Percentiles rank a stretch among this genome's conserved stretches.
Conservation (phyloP, 2,329 filamentous ascomycete genomes). For the Paecilomyces sp. region DNA sequence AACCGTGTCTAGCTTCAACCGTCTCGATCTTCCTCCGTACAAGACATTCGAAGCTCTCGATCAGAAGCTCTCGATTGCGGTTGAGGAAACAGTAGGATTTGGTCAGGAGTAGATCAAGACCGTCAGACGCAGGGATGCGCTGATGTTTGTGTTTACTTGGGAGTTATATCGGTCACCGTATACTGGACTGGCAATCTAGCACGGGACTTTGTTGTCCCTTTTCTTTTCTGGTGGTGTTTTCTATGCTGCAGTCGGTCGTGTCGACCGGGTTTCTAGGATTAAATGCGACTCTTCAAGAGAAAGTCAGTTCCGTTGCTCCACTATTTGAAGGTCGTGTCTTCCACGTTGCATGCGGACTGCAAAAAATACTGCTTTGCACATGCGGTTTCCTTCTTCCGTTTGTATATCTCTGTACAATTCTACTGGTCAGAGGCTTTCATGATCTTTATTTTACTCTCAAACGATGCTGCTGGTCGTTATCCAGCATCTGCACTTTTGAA, state of each 20-base stretch:
- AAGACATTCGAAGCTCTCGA: constrained; percentile 80
- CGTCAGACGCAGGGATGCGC: not conserved
- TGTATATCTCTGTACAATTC: constrained; percentile 1
- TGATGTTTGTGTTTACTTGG: not conserved
- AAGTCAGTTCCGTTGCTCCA: not conserved
- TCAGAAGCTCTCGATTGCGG: constrained; percentile 88
- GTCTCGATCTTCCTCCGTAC: constrained; percentile 88
- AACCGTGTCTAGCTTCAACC: constrained; percentile 69
- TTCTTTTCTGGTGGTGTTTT: not conserved
- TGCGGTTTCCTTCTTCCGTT: not conserved
- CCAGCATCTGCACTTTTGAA: not conserved
- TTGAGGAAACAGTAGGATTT: constrained; percentile 98
- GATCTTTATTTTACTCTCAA: not conserved
- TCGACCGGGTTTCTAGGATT: not conserved
- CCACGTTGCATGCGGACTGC: not conserved
- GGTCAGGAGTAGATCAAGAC: constrained; percentile 73
- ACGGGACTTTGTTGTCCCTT: not conserved
- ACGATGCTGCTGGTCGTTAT: not conserved
- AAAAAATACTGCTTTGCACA: not conserved
- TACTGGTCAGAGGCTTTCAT: not conserved
- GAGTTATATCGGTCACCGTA: not conserved
- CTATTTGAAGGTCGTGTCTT: not conserved
- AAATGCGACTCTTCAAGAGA: not conserved
- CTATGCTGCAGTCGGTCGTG: not conserved
- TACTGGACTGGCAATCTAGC: not conserved